Conservation (phyloP, 306 rosid species). For the Albizia julibrissin region DNA sequence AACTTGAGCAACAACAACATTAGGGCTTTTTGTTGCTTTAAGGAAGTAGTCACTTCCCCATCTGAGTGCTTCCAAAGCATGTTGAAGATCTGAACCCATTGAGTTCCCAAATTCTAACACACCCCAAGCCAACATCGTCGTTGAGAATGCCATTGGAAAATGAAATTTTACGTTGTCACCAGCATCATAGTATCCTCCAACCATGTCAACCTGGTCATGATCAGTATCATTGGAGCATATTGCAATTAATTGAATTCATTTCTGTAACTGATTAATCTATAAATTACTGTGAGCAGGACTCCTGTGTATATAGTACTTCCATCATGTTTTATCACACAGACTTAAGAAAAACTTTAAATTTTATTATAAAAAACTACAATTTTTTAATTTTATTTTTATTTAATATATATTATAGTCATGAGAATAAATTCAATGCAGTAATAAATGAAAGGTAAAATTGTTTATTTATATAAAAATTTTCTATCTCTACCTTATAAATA, state of each 20-base stretch:
- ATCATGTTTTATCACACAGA: too few relatives aligned
- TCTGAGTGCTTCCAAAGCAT: constrained; percentile 43
- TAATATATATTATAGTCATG: too few relatives aligned
- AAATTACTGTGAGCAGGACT: not conserved
- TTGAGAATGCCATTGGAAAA: constrained; percentile 61
- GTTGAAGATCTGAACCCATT: constrained; percentile 39
- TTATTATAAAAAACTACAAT: too few relatives aligned
- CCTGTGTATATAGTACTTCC: too few relatives aligned
- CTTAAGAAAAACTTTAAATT: too few relatives aligned
- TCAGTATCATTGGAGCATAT: not conserved
- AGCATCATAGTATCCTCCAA: constrained; percentile 61
- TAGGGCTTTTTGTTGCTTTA: constrained; percentile 34
- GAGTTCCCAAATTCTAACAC: constrained; percentile 46
- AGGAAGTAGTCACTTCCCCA: constrained; percentile 62
- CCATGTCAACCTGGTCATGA: constrained; percentile 38
- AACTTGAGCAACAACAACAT: constrained; percentile 42
- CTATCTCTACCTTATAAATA: too few relatives aligned
- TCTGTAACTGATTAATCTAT: not conserved
- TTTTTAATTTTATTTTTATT: too few relatives aligned
- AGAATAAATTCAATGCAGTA: too few relatives aligned
- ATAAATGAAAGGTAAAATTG: too few relatives aligned
- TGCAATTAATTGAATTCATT: not conserved
- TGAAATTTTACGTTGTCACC: constrained; percentile 66
- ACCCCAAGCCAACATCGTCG: constrained; percentile 55
- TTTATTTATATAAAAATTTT: too few relatives aligned